phyloP scores from a whole-genome alignment of 2,329 filamentous ascomycete genomes.

The Colletotrichum eremochloae region DNA sequence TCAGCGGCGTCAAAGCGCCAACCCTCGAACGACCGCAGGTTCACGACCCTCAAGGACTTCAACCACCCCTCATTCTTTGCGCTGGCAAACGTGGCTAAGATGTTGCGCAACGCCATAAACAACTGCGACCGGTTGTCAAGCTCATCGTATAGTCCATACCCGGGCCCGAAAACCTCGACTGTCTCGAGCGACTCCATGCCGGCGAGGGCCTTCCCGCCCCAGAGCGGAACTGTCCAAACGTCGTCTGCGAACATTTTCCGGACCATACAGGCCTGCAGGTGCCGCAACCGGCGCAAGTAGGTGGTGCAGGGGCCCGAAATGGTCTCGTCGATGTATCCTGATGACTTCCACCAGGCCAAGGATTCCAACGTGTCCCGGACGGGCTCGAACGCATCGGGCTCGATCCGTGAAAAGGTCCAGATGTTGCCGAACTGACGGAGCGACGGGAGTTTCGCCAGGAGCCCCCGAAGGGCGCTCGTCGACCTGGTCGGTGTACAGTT shows the following conservation, averaged over 20 bases:
- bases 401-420: background rate
- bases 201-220: background rate
- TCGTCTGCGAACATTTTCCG: background rate
- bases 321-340: too few relatives aligned
- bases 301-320: background rate
- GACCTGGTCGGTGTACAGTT: background rate
- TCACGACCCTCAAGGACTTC: background rate
- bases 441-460: background rate
- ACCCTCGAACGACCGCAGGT: background rate
- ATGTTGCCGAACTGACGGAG: background rate
- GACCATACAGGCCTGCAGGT: background rate
- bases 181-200: background rate
- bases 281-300: background rate
- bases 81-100: background rate
- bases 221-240: background rate
- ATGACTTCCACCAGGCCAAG: background rate
- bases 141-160: too few relatives aligned
- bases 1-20: fast-evolving
- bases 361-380: background rate
- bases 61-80: background rate
- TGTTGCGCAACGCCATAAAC: background rate
- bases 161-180: background rate
- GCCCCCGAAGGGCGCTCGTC: background rate
- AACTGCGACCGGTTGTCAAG: too few relatives aligned
- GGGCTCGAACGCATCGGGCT: background rate